Percentiles rank a stretch among this genome's conserved stretches.
Conservation (phyloP, 2,329 filamentous ascomycete genomes). For the Zarea fungicola region DNA sequence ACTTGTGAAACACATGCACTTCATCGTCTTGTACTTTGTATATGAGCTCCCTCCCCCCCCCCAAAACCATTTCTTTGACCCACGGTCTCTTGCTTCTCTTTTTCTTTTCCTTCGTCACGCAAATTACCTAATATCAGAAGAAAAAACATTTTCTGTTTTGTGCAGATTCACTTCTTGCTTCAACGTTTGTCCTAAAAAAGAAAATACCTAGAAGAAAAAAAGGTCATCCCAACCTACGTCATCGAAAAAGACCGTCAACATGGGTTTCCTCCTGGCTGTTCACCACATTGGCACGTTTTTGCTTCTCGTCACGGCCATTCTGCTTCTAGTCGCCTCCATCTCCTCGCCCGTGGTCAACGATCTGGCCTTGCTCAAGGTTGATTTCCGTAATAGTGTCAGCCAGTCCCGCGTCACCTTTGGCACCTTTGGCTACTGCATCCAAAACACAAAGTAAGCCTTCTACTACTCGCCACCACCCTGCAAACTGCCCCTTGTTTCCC, state of each 20-base stretch:
- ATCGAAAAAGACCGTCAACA: constrained; percentile 27
- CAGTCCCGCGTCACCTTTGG: constrained; percentile 46
- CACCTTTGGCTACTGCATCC: constrained; percentile 54
- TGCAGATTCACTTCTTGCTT: not conserved
- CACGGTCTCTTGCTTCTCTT: no score
- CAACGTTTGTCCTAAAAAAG: constrained; percentile 4
- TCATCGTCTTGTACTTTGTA: not conserved
- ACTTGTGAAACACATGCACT: constrained; percentile 2
- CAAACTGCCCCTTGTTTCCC: no score
- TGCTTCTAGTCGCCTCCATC: constrained; percentile 54
- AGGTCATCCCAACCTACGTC: constrained; percentile 11
- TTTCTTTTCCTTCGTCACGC: constrained; percentile 3
- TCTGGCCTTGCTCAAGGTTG: constrained; percentile 49
- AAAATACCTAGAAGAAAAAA: not conserved
- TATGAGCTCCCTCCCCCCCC: constrained; percentile 9
- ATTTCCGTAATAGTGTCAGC: constrained; percentile 33
- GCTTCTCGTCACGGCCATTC: constrained; percentile 48
- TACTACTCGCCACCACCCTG: not conserved
- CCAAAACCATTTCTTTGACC: not conserved
- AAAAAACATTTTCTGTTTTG: not conserved
- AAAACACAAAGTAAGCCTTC: constrained; percentile 22
- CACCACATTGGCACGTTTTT: constrained; percentile 55
- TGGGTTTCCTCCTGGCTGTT: constrained; percentile 45
- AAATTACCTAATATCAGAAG: not conserved
- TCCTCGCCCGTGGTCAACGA: constrained; percentile 53